Evolutionary conservation across 2,329 filamentous ascomycete species (phyloP), one percentile per base, ranked within the genome.

Genomic region (Chrysoporthe austroafricana): DNA sequence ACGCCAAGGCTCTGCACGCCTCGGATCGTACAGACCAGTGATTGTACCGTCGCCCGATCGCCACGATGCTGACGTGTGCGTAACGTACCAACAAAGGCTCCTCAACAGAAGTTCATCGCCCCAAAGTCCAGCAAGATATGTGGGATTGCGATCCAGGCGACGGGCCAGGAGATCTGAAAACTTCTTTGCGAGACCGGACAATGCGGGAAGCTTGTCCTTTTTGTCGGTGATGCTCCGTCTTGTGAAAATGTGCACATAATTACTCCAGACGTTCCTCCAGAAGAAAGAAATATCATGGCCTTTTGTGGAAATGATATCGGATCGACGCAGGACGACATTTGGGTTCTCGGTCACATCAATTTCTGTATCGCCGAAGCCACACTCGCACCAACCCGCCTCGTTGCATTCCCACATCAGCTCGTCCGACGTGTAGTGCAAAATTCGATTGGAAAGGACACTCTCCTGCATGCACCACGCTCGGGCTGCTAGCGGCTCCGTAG

Each of bases 171-270:
- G 44, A 7, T 62, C 43, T 32, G 46, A 57, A 42, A 65, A 68
- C 52, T 65, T 57, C 21, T 65, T 68, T 4, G 62, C 68, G 21
- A 70, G 58, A 11, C 68, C 66, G 4, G 63, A 63, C 48, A 70
- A 32, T 2, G 68, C 68, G 7, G 66, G 62, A 21, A 70, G 68
- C 58, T 68, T 70, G 62, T 70, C 68, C 5, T 11, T 21, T n/a
- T 43, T 44, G 16, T 48, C 52, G 4, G 65, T 57, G 9, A 66
- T 62, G 32, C 63, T 59, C 8, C 63, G 52, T 34, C 36, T 39
- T 8, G 63, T 58, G 43, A 64, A 64, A 11, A 48, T 21, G 7
- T 64, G 32, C 44, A 64, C 26, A 14, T 26, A 64, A 16, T 48
- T 57, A 18, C 57, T 56, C 63, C 63, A 64, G 48, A 64, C 32